phyloP scores from a whole-genome alignment of 768 basidiomycete species.

The Solioccasus polychromus region DNA sequence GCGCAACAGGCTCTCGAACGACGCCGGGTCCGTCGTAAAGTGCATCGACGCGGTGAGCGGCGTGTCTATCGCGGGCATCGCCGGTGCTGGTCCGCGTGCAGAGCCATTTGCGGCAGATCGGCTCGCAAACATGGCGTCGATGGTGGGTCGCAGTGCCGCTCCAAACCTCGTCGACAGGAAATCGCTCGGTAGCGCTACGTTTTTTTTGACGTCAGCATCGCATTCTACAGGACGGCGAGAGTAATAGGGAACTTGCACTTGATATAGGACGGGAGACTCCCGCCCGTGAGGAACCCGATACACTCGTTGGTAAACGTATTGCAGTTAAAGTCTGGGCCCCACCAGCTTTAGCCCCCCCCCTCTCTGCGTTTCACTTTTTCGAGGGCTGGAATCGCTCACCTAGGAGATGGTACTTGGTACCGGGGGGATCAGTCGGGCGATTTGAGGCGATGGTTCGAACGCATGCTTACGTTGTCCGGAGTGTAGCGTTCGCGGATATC shows the following conservation, averaged over 20 bases:
- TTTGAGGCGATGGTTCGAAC: neutral
- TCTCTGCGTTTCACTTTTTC: too few species aligned
- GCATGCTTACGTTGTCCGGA: constrained; percentile 73
- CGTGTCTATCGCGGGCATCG: constrained; percentile 35
- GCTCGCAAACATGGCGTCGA: constrained; percentile 81
- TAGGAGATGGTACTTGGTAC: constrained; percentile 75
- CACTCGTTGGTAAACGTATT: constrained; percentile 93
- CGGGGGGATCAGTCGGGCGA: neutral
- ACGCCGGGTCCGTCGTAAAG: constrained; percentile 68
- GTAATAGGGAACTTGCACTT: constrained; percentile 46
- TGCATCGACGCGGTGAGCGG: constrained; percentile 62
- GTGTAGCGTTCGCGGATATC: constrained; percentile 81
- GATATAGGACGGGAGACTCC: constrained; percentile 77
- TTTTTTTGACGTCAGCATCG: neutral
- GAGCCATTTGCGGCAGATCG: constrained; percentile 24
- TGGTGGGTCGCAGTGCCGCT: constrained; percentile 79
- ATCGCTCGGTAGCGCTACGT: constrained; percentile 69
- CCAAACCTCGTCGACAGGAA: constrained; percentile 91
- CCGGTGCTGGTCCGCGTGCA: constrained; percentile 9
- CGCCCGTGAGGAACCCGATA: constrained; percentile 82
- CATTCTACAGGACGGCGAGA: neutral
- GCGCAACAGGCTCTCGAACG: constrained; percentile 63
- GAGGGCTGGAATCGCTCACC: constrained; percentile 53
- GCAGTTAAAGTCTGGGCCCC: constrained; percentile 94
- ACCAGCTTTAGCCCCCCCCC: too few species aligned